Evolutionary conservation across 768 basidiomycete species (phyloP).

Genomic region (Suillus plorans): DNA sequence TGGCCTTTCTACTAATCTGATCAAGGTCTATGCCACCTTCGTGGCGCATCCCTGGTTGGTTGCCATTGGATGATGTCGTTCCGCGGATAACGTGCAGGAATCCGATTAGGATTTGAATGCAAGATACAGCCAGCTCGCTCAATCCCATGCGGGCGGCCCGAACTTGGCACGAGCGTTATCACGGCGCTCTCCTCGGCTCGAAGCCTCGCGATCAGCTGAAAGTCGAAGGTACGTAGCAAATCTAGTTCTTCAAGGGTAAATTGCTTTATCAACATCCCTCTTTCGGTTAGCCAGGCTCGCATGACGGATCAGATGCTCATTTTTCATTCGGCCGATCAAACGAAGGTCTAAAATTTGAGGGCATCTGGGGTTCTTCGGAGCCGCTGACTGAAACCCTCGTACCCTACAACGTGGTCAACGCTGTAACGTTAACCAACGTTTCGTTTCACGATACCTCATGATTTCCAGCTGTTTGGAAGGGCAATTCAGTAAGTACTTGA

Average conservation of each 20-base stretch:
- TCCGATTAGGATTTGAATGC: neutral
- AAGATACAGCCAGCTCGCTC: neutral
- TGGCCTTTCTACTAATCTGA: neutral
- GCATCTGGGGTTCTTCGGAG: neutral
- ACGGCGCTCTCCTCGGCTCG: neutral
- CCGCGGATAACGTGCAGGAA: neutral
- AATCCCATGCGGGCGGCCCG: neutral
- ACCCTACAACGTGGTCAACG: slow-evolving; percentile 3
- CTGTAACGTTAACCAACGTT: neutral
- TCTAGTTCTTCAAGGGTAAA: neutral
- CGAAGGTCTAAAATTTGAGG: neutral
- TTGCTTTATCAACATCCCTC: neutral
- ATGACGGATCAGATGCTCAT: slow-evolving; percentile 1
- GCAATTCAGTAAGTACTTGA: neutral
- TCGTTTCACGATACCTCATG: neutral
- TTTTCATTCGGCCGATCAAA: neutral
- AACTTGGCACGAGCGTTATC: neutral
- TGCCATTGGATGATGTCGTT: neutral
- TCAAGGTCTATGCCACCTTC: neutral
- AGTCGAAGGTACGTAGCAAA: slow-evolving; percentile 1
- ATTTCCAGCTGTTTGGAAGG: neutral
- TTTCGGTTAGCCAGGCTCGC: slow-evolving; percentile 1
- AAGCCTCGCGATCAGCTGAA: neutral
- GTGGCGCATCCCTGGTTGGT: neutral
- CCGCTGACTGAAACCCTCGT: neutral